Base-by-base conservation (phyloP, 768 basidiomycete species). In the Mycena amicta region DNA sequence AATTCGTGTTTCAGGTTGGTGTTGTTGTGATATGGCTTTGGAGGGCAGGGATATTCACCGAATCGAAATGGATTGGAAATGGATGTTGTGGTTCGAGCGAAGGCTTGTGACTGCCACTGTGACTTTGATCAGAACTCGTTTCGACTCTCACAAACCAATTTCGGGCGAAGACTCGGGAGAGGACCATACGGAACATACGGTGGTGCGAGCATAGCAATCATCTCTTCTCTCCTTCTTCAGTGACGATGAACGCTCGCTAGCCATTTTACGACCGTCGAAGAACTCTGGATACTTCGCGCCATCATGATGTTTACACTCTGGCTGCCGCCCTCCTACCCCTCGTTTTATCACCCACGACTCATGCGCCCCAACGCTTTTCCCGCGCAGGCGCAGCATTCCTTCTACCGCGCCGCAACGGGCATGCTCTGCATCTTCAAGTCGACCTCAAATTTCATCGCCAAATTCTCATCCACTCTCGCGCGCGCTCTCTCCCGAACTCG, bases 391-490 rank as follows among this genome's bases (percentile, higher is more conserved):
- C 43, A 45, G 43, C 8, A 8, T 15, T n/a, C 43, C 43, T 5
- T 45, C 43, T 8, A 45, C 43, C 8, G 43, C 43, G 22, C 43
- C 43, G 8, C 43, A 15, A n/a, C 43, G 20, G 43, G 43, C n/a
- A 8, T 45, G 43, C 43, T 45, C 43, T 15, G 6, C 43, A 8
- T 45, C 43, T 13, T 6, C n/a, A n/a, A n/a, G n/a, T n/a, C 25
- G 12, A n/a, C 47, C 6, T 5, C 47, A 4, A 23, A 25, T 15
- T 28, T 49, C n/a, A 12, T 49, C 47, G 22, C 25, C 12, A 5
- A 49, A 29, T 49, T 49, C 27, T 45, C 47, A 8, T 49, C 22
- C 26, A 60, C 62, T 4, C 31, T 60, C 23, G 47, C 22, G 13
- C 47, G 23, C 25, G 6, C 47, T 4, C 25, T 23, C n/a, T n/a